Base-by-base conservation (phyloP, 371 early-diverging fungal genomes). In the Conidiobolus incongruus region DNA sequence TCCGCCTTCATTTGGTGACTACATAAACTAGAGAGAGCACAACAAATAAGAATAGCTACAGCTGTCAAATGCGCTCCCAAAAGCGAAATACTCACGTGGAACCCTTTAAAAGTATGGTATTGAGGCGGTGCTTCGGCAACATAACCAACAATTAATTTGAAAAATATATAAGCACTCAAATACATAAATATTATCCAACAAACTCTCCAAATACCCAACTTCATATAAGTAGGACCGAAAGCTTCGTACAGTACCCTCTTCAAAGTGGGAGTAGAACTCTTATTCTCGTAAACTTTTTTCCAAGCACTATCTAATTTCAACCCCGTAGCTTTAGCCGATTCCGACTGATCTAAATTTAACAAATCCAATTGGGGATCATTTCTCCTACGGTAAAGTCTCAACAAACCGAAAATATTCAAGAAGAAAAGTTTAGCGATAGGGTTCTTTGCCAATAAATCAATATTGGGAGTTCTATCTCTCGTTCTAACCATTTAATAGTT, bases 141-240 rank as follows among this genome's bases (percentile, higher is more conserved):
- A n/a, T n/a, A n/a, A n/a, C n/a, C n/a, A n/a, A 67, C 45, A 11
- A 63, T 35, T 24, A 53, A 53, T 42, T 58, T 59, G 39, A 70
- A 54, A 23, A 72, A 45, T 28, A 51, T 54, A 43, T 61, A 72
- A 4, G 58, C 47, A 3, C 65, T 60, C 6, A 68, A 48, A 54
- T 70, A 72, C 6, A 66, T 68, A 30, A 71, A 71, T 8, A 59
- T 35, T 29, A 65, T 66, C 72, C 73, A 72, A 11, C 60, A 49
- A 1, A 70, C 29, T 49, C 68, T 68, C 66, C 70, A 75, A 30
- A 67, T 49, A 4, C 68, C 66, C 1, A 75, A 51, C 34, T 60
- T 33, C 13, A 58, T 23, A 44, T 65, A 75, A 3, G 53, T 53
- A 8, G 49, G 45, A 4, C 65, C 68, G 52, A 65, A 75, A 13